These are phyloP conservation scores for Cladorrhinum samala DNA, from an alignment of 495 filamentous ascomycete species.

Conservation along the genomic window DNA sequence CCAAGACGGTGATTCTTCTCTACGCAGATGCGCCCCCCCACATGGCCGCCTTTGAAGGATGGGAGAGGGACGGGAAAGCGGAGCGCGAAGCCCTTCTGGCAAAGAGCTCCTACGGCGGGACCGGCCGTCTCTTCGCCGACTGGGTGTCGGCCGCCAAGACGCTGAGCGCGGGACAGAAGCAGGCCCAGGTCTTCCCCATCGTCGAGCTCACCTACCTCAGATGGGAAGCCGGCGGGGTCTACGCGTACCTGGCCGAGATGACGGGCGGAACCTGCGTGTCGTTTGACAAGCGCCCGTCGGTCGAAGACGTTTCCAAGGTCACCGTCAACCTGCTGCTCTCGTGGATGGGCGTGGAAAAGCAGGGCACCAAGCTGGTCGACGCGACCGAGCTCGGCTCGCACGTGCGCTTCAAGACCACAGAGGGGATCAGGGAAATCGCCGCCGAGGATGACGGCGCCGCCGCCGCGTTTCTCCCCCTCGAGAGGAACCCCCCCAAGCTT, in stretches of 20 bases:
- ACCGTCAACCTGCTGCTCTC: constrained; percentile 38
- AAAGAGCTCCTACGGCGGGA: constrained; percentile 20
- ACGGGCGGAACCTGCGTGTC: constrained; percentile 36
- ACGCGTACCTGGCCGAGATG: constrained; percentile 31
- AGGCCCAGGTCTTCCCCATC: constrained; percentile 37
- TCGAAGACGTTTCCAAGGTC: constrained; percentile 32
- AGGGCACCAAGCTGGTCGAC: constrained; percentile 17
- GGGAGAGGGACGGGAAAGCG: constrained; percentile 12
- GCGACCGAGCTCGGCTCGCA: constrained; percentile 11
- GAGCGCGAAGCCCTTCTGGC: constrained; percentile 23
- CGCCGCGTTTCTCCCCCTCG: constrained; percentile 10
- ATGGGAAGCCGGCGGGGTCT: constrained; percentile 17
- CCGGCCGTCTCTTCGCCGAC: constrained; percentile 32
- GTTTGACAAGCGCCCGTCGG: constrained; percentile 9
- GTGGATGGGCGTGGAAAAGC: constrained; percentile 42
- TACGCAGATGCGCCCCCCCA: constrained; percentile 47
- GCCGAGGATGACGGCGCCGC: constrained; percentile 13
- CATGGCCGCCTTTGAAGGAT: constrained; percentile 10
- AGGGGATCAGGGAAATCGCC: constrained; percentile 7
- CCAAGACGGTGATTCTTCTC: constrained; percentile 38
- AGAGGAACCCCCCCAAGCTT: constrained; percentile 4
- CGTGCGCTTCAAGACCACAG: constrained; percentile 11
- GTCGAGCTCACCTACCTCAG: constrained; percentile 2
- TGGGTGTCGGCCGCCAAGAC: constrained; percentile 32
- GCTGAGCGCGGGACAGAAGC: constrained; percentile 26